Base-by-base conservation (phyloP, 768 basidiomycete species). In the Pisolithus sp. region DNA sequence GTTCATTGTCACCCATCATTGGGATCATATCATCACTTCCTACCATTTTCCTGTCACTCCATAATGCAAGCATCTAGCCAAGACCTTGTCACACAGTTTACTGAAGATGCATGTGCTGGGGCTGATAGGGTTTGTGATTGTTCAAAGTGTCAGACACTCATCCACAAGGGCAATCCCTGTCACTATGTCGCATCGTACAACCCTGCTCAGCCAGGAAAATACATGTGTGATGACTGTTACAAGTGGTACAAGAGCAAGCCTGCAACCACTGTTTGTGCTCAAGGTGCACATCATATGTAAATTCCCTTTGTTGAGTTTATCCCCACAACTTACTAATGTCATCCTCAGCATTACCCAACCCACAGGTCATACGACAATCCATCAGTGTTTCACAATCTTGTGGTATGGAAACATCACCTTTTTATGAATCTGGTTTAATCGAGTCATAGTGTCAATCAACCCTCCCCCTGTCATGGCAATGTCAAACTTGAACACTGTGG, bases 41-140 rank as follows among this genome's bases (percentile, higher is more conserved):
- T 41, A 9, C 40, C 10, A 8, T 30, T 18, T 41, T 18, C 18
- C 21, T 21, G 21, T 5, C 15, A 8, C n/a, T 10, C 8, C 9
- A 18, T 21, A 9, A 41, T 41, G 40, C 40, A 41, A 41, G 18
- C 40, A 18, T 21, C 40, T 41, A 41, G n/a, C 18, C 40, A n/a
- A 46, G 44, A 51, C 31, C n/a, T 50, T 20, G 42, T 50, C 2
- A 48, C 47, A 5, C 54, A 55, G 47, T 55, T 52, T 38, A 51
- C 54, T 13, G 47, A 55, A 34, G 54, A 55, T 23, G 47, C 38
- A 18, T 7, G 12, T 37, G 54, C 51, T 4, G 6, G 26, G 18
- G 37, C 44, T 36, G 54, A 49, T 24, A 7, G 18, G 15, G 5
- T 30, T 6, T 55, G 50, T 21, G 18, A 52, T 36, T n/a, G 37